A percentile compares a stretch with the other conserved stretches of the same genome.
These are phyloP conservation scores for Boehmeria nivea DNA, from an alignment of 306 rosid genomes.

Conservation along the genomic window DNA sequence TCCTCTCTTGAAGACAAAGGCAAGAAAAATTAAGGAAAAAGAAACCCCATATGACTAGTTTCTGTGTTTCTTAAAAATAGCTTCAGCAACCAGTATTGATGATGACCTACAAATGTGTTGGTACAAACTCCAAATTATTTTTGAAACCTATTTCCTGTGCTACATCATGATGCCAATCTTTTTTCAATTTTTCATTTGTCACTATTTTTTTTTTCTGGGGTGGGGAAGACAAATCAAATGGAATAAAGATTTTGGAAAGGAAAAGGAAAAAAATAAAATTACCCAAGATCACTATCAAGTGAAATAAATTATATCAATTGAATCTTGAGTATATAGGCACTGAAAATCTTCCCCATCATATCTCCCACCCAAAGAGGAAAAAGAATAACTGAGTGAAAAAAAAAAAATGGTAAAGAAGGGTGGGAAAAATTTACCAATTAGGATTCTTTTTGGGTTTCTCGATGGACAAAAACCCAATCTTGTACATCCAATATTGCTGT, in stretches of 20 bases:
- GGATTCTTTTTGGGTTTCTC: conserved; percentile 19
- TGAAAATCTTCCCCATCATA: conserved; percentile 38
- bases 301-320: too few relatives aligned
- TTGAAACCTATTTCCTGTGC: conserved; percentile 53
- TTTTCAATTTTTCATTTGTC: background rate
- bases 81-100: conserved; percentile 37
- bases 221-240: conserved; percentile 46
- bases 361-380: conserved; percentile 34
- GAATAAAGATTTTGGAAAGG: conserved; percentile 34
- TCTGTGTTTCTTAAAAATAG: conserved; percentile 41
- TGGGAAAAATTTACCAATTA: conserved; percentile 58
- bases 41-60: conserved; percentile 36
- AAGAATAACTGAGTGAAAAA: conserved; percentile 10
- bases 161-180: conserved; percentile 40
- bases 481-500: background rate
- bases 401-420: conserved; percentile 20
- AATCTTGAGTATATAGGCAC: conserved; percentile 54
- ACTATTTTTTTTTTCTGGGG: conserved; percentile 43
- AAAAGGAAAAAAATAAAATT: conserved; percentile 4
- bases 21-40: conserved; percentile 38
- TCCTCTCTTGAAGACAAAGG: conserved; percentile 30
- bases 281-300: conserved; percentile 39
- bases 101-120: conserved; percentile 52
- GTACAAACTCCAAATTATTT: conserved; percentile 52
- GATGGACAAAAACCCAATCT: too few relatives aligned